phyloP scores from a whole-genome alignment of 2,329 filamentous ascomycete species.

The Simplicillium sp. region DNA sequence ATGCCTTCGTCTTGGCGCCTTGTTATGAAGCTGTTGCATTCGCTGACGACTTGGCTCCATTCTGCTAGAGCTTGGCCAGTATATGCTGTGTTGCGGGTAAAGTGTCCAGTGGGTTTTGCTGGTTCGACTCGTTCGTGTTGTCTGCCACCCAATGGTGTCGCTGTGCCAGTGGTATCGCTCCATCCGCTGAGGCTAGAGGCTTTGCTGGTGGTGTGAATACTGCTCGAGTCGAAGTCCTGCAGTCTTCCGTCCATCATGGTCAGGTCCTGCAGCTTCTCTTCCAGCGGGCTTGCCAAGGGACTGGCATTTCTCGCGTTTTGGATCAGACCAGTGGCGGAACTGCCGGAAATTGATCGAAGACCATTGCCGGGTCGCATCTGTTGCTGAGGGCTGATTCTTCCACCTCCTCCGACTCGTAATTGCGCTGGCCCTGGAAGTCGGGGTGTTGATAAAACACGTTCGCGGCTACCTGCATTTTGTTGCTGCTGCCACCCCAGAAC shows the following conservation, averaged over 20 bases:
- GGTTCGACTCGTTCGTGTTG: slow-evolving; percentile 22
- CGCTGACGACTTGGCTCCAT: slow-evolving; percentile 65
- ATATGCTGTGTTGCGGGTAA: slow-evolving; percentile 44
- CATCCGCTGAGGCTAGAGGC: slow-evolving; percentile 10
- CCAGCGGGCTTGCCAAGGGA: not conserved
- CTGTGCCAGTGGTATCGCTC: slow-evolving; percentile 7
- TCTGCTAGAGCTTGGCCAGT: slow-evolving; percentile 67
- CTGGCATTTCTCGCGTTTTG: slow-evolving; percentile 28
- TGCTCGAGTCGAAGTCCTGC: not conserved
- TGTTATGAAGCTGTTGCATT: slow-evolving; percentile 76
- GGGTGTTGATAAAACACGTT: slow-evolving; percentile 57
- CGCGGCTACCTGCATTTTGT: slow-evolving; percentile 42
- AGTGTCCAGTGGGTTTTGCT: slow-evolving; percentile 34
- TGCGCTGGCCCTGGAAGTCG: slow-evolving; percentile 64
- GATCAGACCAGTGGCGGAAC: slow-evolving; percentile 34
- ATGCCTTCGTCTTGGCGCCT: slow-evolving; percentile 66
- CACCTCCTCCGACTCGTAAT: slow-evolving; percentile 40
- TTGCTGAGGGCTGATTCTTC: slow-evolving; percentile 5
- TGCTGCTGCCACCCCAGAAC: slow-evolving; percentile 57
- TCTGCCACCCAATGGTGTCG: slow-evolving; percentile 4
- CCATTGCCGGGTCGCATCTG: slow-evolving; percentile 18
- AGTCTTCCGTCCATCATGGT: not conserved
- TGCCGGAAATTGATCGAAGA: slow-evolving; percentile 35
- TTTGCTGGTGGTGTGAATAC: slow-evolving; percentile 11
- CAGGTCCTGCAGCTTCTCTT: not conserved